Conservation (phyloP, 768 basidiomycete species). For the Tulasnella sp. region DNA sequence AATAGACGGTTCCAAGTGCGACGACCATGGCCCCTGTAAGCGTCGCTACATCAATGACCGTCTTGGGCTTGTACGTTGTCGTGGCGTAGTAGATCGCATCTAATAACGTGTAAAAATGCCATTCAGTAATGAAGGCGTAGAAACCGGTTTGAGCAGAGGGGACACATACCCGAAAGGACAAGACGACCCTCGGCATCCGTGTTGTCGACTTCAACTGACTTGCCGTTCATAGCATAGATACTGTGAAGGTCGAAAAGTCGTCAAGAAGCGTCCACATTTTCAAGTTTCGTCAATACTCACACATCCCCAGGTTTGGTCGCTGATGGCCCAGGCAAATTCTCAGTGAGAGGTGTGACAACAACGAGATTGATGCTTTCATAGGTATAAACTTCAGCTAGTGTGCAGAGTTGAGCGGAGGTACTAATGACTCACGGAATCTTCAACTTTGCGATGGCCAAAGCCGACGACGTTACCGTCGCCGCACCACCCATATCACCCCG, state of each 20-base stretch:
- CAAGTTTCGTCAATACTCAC: no score
- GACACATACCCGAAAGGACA: conserved; percentile 51
- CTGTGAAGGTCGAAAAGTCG: conserved; percentile 28
- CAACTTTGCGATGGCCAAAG: conserved; percentile 71
- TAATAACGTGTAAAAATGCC: conserved; percentile 20
- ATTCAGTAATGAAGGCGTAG: background rate
- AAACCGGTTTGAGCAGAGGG: conserved; percentile 17
- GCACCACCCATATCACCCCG: conserved; percentile 88
- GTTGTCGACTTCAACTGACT: conserved; percentile 60
- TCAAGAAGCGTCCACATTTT: background rate
- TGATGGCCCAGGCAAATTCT: conserved; percentile 71
- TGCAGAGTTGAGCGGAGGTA: background rate
- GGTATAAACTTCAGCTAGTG: background rate
- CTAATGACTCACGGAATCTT: conserved; percentile 54
- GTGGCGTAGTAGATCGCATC: conserved; percentile 81
- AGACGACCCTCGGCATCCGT: conserved; percentile 79
- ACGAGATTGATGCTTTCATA: conserved; percentile 58
- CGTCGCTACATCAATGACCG: conserved; percentile 79
- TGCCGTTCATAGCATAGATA: conserved; percentile 80
- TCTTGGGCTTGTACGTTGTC: conserved; percentile 66
- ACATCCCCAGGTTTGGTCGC: conserved; percentile 74
- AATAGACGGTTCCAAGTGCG: conserved; percentile 64
- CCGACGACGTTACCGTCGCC: conserved; percentile 61
- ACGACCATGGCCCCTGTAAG: conserved; percentile 71
- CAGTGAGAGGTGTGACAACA: conserved; percentile 60